Conservation (phyloP, 2,329 filamentous ascomycete species). For the Epichloe coenophiala region DNA sequence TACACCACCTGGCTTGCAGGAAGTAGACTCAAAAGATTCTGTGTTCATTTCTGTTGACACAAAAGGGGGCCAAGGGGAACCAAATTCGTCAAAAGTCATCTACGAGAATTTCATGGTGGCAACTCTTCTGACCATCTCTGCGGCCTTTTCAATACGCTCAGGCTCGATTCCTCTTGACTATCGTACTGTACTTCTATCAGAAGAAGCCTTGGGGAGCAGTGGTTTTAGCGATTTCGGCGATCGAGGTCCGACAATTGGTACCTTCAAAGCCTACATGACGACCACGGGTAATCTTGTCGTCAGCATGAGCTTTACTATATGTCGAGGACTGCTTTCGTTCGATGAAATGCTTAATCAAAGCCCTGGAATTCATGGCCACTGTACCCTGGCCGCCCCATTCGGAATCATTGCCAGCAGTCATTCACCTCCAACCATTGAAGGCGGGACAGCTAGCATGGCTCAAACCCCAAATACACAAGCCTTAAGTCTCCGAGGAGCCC, state of each 20-base stretch:
- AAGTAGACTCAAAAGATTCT: slow-evolving; percentile 14
- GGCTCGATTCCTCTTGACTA: slow-evolving; percentile 40
- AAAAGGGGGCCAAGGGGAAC: slow-evolving; percentile 8
- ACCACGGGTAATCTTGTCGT: slow-evolving; percentile 41
- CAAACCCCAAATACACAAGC: slow-evolving; percentile 42
- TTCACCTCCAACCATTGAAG: slow-evolving; percentile 7
- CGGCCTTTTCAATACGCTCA: slow-evolving; percentile 33
- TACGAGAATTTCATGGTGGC: slow-evolving; percentile 43
- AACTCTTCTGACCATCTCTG: slow-evolving; percentile 35
- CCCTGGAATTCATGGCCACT: slow-evolving; percentile 26
- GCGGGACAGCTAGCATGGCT: slow-evolving; percentile 23
- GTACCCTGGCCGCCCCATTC: slow-evolving; percentile 41
- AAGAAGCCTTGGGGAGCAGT: slow-evolving; percentile 7
- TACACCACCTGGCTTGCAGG: slow-evolving; percentile 6
- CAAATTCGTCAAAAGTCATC: slow-evolving; percentile 24
- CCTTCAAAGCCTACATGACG: slow-evolving; percentile 40
- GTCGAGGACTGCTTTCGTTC: slow-evolving; percentile 32
- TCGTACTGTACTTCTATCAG: slow-evolving; percentile 35
- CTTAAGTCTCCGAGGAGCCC: slow-evolving; percentile 26
- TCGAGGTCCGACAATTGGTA: slow-evolving; percentile 27
- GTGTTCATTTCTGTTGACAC: slow-evolving; percentile 16
- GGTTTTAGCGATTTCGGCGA: slow-evolving; percentile 9
- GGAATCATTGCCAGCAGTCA: slow-evolving; percentile 26
- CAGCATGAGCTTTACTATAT: slow-evolving; percentile 32
- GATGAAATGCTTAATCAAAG: slow-evolving; percentile 29